Evolutionary conservation across 2,329 filamentous ascomycete genomes (phyloP), one percentile per base, ranked within the genome.

Genomic region (Aspergillus oerlinghausenensis): DNA sequence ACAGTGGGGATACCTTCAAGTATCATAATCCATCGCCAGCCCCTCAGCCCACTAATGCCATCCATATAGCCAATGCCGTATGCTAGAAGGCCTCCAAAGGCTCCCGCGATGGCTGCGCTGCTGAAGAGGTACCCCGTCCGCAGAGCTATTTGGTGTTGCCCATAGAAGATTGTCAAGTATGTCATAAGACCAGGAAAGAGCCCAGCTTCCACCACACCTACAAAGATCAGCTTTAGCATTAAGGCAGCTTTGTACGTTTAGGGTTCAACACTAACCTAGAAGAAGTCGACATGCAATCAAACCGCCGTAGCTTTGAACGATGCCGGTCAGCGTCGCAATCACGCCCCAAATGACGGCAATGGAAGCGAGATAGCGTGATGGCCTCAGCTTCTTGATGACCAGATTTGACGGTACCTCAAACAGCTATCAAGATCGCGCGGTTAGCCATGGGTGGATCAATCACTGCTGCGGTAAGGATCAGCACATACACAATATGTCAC

Each of bases 131-230:
- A 90, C 1, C 86, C 87, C 3, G 90, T 85, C 2, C 89, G 84
- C 45, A 90, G 73, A 4, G 87, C 88, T 1, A 91, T 80, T 71
- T 92, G 88, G 28, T 81, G 80, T 66, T 88, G 88, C 49, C 84
- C 88, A 74, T 92, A 92, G 77, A 90, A 91, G 62, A 90, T 82
- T 0, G 88, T 90, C 19, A 92, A 78, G 63, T 90, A 90, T 4
- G 83, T 85, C 61, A 88, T 73, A n/a, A 76, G 62, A 0, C 88
- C 87, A 0, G 88, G 88, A 61, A 90, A 89, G 0, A 90, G 75
- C 0, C 87, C 88, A 0, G 87, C 87, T 72, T 90, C 88, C 42
- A 89, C 80, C 6, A 82, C 77, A 4, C 88, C 88, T 64, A 45
- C 23, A 17, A 25, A 14, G 7, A 32, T 62, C 5, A 60, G 49